Base-by-base conservation (phyloP, 1,284 basidiomycete species). In the Ganoderma sp. region DNA sequence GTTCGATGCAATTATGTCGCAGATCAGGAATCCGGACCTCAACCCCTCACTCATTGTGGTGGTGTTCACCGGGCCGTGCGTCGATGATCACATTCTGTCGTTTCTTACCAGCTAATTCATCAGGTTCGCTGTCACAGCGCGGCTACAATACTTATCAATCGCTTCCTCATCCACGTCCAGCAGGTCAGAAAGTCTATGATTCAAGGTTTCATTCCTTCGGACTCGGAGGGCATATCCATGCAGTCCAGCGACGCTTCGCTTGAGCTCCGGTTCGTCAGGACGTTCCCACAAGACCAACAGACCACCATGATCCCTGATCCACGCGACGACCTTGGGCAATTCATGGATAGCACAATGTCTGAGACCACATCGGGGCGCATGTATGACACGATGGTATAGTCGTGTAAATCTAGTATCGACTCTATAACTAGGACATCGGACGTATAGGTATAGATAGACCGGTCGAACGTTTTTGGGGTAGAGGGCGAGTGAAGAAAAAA, bases 101-200 rank as follows among this genome's bases (percentile, higher is more conserved):
- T 25, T 1, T 50, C 48, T 6, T 10, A 48, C 22, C n/a, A 8
- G 12, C 48, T 22, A 5, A 50, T 50, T 50, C 9, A 22, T 22
- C n/a, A 12, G 48, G 22, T 14, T 22, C 1, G 12, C 22, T 14
- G 19, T 7, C 45, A 48, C 5, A 50, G 48, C 7, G 48, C 22
- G 3, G n/a, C n/a, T 10, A 25, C 48, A 25, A 25, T 25, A 25
- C 22, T 50, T 2, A 22, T 25, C 22, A 50, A 50, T 12, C 48
- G 48, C 22, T 50, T 50, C 48, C 48, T 50, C 48, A 50, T 50
- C 22, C 48, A 25, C 48, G 25, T 50, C 22, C 48, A 50, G 48
- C 22, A 50, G 48, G 48, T 25, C 48, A 50, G 25, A 9, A 50
- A 50, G 48, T 22, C 12, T 22, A 50, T 50, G 48, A 12, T 50